phyloP scores from a whole-genome alignment of 2,329 filamentous ascomycete genomes.

The Trichoderma sp. region DNA sequence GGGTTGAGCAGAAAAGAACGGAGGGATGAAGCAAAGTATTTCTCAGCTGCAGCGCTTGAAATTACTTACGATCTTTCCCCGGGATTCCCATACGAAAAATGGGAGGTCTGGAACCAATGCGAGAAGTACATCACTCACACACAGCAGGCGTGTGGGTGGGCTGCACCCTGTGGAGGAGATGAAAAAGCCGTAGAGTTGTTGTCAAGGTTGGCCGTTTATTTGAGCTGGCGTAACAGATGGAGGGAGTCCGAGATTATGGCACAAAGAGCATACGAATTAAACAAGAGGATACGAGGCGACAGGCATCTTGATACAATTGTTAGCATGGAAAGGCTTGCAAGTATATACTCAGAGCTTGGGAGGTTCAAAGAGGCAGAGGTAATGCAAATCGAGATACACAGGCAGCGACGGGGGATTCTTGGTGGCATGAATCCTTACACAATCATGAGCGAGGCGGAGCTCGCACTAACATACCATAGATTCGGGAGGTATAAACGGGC shows the following conservation, averaged over 20 bases:
- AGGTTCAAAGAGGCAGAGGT: conserved; percentile 15
- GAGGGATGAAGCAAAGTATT: not conserved
- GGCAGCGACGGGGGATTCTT: no score
- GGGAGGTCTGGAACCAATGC: not conserved
- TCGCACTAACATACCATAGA: no score
- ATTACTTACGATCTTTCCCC: not conserved
- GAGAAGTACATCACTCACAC: not conserved
- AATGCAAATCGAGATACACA: not conserved
- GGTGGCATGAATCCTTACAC: no score
- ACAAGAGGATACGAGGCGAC: not conserved
- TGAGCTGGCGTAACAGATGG: not conserved
- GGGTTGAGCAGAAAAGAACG: not conserved
- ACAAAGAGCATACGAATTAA: not conserved
- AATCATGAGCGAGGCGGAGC: no score
- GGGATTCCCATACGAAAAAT: no score
- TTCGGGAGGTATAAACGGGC: no score
- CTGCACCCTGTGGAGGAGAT: not conserved
- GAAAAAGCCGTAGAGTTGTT: not conserved
- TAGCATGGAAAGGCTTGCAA: not conserved
- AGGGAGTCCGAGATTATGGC: not conserved
- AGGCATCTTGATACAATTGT: not conserved
- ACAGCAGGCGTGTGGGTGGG: not conserved
- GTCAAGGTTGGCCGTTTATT: not conserved
- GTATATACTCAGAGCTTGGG: not conserved
- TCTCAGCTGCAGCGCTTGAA: not conserved